Percentiles rank a stretch among this genome's conserved stretches.
Conservation (phyloP, 306 rosid genomes). For the Vachellia collinsii region DNA sequence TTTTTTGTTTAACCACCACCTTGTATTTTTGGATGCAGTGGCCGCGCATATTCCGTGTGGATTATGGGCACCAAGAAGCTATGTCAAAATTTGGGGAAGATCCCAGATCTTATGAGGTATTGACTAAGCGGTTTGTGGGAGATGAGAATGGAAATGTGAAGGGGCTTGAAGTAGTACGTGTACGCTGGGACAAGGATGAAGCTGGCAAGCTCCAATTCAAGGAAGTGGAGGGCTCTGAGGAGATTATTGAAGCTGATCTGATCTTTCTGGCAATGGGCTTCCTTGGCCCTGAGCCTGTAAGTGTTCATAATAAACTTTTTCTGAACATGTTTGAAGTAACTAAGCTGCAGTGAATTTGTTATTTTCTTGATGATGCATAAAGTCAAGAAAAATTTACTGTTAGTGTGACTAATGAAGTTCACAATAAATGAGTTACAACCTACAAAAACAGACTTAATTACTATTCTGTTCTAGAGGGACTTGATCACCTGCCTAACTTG, state of each 20-base stretch:
- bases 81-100: conserved; percentile 84
- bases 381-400: not conserved
- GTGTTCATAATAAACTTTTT: conserved; percentile 35
- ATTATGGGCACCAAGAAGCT: conserved; percentile 97
- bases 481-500: conserved; percentile 14
- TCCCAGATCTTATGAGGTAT: conserved; percentile 88
- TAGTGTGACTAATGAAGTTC: not conserved
- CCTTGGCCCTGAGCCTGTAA: conserved; percentile 93
- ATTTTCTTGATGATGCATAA: not conserved
- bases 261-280: conserved; percentile 94
- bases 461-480: not conserved
- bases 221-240: conserved; percentile 89
- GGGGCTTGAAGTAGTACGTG: conserved; percentile 80
- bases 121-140: conserved; percentile 89
- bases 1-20: not conserved
- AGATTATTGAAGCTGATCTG: conserved; percentile 81
- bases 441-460: not conserved
- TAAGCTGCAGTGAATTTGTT: not conserved
- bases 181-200: conserved; percentile 89
- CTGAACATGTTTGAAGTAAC: not conserved
- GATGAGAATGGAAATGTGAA: conserved; percentile 79
- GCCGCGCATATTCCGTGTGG: conserved; percentile 91
- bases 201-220: conserved; percentile 74
- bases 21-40: conserved; percentile 61
- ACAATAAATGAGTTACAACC: not conserved